phyloP scores from a whole-genome alignment of 2,329 filamentous ascomycete genomes.

The Nemania diffusa region DNA sequence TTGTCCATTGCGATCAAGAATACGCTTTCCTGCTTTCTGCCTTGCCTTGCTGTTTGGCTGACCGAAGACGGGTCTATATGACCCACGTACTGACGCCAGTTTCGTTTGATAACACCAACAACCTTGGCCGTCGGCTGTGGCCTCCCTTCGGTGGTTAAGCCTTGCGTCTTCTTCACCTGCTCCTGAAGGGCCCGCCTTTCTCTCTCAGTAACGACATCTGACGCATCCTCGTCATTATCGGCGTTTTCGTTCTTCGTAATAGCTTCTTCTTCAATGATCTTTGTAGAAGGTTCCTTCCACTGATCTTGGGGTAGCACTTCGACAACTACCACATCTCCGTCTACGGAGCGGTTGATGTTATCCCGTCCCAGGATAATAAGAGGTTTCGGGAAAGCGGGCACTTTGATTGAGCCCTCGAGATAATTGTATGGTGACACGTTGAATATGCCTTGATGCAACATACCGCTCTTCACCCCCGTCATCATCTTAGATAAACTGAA shows the following conservation, averaged over 20 bases:
- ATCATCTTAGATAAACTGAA: slow-evolving; percentile 90
- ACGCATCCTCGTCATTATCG: slow-evolving; percentile 82
- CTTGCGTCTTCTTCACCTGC: slow-evolving; percentile 87
- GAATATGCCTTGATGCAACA: slow-evolving; percentile 93
- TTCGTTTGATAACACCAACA: slow-evolving; percentile 91
- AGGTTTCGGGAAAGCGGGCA: slow-evolving; percentile 88
- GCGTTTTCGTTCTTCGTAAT: slow-evolving; percentile 94
- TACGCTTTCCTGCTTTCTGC: slow-evolving; percentile 87
- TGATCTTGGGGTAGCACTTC: slow-evolving; percentile 93
- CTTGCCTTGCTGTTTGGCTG: slow-evolving; percentile 76
- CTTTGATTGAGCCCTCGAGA: slow-evolving; percentile 89
- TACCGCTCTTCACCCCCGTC: slow-evolving; percentile 88
- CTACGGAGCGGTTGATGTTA: slow-evolving; percentile 93
- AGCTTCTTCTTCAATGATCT: slow-evolving; percentile 93
- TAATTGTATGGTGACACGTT: slow-evolving; percentile 99
- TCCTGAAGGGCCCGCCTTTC: slow-evolving; percentile 90
- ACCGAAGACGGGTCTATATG: slow-evolving; percentile 91
- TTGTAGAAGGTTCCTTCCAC: slow-evolving; percentile 96
- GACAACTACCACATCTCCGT: slow-evolving; percentile 91
- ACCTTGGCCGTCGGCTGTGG: slow-evolving; percentile 92
- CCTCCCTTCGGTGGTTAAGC: slow-evolving; percentile 76
- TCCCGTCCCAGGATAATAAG: slow-evolving; percentile 90
- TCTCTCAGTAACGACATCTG: slow-evolving; percentile 84
- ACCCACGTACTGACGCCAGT: slow-evolving; percentile 98
- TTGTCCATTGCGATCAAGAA: slow-evolving; percentile 99